A percentile compares a stretch with the other conserved stretches of the same genome.
Conservation (phyloP, 306 rosid species). For the Delonix regia region DNA sequence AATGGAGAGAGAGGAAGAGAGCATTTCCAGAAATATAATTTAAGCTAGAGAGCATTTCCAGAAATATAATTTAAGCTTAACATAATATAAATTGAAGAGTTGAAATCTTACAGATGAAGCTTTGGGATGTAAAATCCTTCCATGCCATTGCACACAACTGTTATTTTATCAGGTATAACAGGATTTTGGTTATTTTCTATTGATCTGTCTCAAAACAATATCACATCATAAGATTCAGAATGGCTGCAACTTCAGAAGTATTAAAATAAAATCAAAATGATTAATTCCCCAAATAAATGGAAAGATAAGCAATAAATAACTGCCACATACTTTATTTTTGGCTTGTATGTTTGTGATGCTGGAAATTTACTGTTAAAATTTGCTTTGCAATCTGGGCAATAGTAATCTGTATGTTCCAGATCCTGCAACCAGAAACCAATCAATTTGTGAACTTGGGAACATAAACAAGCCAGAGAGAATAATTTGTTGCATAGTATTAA, state of each 20-base stretch:
- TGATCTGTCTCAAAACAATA: conserved; percentile 55
- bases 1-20: background rate
- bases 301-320: conserved; percentile 19
- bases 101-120: conserved; percentile 81
- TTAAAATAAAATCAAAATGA: conserved; percentile 24
- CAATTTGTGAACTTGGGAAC: conserved; percentile 17
- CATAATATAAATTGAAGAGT: conserved; percentile 18
- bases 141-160: conserved; percentile 96
- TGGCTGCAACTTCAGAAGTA: background rate
- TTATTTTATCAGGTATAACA: conserved; percentile 55
- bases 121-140: conserved; percentile 81
- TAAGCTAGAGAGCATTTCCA: conserved; percentile 21
- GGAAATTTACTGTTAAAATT: conserved; percentile 47
- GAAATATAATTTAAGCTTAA: conserved; percentile 28
- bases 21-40: conserved; percentile 31
- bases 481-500: conserved; percentile 18
- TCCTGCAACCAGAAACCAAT: conserved; percentile 57
- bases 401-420: conserved; percentile 71
- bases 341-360: conserved; percentile 45
- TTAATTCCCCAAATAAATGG: conserved; percentile 26
- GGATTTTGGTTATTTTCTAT: conserved; percentile 42
- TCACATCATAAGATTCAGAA: conserved; percentile 30
- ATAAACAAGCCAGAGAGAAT: conserved; percentile 18
- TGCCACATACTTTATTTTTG: conserved; percentile 55
- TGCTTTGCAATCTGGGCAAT: conserved; percentile 90